Percentiles rank a stretch among this genome's conserved stretches.
phyloP scores from a whole-genome alignment of 2,329 filamentous ascomycete species.

The Scedosporium boydii region DNA sequence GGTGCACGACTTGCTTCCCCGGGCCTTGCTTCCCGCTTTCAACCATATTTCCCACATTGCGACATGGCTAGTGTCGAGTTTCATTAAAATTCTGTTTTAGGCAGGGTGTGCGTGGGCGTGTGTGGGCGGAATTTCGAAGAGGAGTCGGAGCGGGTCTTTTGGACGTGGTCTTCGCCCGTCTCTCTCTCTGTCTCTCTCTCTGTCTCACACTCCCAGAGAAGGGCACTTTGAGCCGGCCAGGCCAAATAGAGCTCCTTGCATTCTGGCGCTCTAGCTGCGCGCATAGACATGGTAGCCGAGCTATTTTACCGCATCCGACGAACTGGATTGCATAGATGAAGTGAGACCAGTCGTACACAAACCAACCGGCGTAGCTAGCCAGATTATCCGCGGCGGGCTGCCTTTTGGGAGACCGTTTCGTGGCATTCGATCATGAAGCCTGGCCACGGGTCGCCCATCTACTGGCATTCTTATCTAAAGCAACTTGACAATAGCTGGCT shows the following conservation, averaged over 20 bases:
- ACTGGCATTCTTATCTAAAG: too few species aligned
- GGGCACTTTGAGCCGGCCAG: not conserved
- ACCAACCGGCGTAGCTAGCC: not conserved
- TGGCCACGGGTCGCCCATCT: too few species aligned
- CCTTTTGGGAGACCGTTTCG: not conserved
- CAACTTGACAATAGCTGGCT: too few species aligned
- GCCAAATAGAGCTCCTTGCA: not conserved
- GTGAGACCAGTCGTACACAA: not conserved
- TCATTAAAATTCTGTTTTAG: slow-evolving; percentile 1
- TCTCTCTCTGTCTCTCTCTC: too few species aligned
- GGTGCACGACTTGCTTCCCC: slow-evolving; percentile 7
- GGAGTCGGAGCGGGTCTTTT: not conserved
- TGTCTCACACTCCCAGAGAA: not conserved
- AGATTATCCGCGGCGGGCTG: not conserved
- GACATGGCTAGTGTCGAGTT: slow-evolving; percentile 1
- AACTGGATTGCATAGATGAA: not conserved
- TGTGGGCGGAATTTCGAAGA: not conserved
- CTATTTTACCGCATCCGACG: not conserved
- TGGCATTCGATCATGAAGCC: not conserved
- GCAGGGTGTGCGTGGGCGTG: slow-evolving; percentile 2
- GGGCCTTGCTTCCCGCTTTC: slow-evolving; percentile 8
- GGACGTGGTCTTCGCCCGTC: too few species aligned
- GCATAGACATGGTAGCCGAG: not conserved
- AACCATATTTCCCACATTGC: slow-evolving; percentile 4
- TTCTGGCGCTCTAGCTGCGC: not conserved